Base-by-base conservation (phyloP, 2,329 filamentous ascomycete genomes). In the Teratosphaeria gauchensis region DNA sequence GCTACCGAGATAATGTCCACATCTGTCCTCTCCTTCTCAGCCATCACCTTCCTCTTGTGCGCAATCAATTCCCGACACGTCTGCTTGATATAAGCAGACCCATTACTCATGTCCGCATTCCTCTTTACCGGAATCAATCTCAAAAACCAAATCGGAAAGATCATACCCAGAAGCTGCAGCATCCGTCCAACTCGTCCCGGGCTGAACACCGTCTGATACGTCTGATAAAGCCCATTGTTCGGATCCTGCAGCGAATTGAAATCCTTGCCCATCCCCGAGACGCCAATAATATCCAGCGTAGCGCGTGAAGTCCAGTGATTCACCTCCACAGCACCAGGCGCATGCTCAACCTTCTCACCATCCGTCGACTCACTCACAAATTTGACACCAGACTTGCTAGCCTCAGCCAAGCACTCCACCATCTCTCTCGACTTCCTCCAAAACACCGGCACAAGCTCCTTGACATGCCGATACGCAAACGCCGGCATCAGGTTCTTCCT, bases 1-100 rank as follows among this genome's bases (percentile, higher is more conserved):
- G 90, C 90, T 0, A 92, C 87, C 0, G 87, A 90, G 35, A 95
- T 77, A 59, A 96, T 94, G 71, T 95, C 90, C 7, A 83, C 72
- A 53, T 85, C 84, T 60, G 81, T 76, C 51, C 73, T 73, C 19
- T 64, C 62, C 46, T 66, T 65, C 56, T 66, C 61, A 57, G 76
- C 73, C 24, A 86, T 68, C 53, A 78, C 78, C 4, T 74, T 77
- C 66, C 86, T 85, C 77, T 95, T 95, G 61, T 85, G 77, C 0
- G 75, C 75, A 64, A 96, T 86, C 35, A 96, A 78, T 52, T 87
- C 79, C 1, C 79, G 77, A 62, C 89, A 91, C 0, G 85, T 80
- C 24, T 78, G 73, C 53, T 88, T 85, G 67, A 94, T 86, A 53
- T 80, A 76, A 6, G 69, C 68, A 8, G 80, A 77, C 0, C 86